Evolutionary conservation across 106 monocot species (phyloP).

Genomic region (Iris macrosiphon): DNA sequence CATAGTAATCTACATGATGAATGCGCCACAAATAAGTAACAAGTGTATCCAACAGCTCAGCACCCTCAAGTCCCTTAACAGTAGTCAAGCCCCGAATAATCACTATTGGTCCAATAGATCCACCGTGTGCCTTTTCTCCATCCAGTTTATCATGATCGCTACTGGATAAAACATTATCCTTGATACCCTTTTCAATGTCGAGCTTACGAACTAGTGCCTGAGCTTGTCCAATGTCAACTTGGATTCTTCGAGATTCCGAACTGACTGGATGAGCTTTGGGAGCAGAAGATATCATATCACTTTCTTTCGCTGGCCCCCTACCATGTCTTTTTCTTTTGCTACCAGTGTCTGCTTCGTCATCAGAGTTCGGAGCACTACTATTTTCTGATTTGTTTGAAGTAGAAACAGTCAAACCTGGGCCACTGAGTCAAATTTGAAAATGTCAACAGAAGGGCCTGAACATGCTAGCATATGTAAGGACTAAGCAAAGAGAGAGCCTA

Average conservation of each 20-base stretch:
- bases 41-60: conserved; percentile 89
- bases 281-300: conserved; percentile 44
- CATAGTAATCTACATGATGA: conserved; percentile 95
- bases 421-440: conserved; percentile 46
- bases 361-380: conserved; percentile 74
- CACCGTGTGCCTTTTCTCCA: conserved; percentile 72
- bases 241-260: conserved; percentile 66
- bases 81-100: conserved; percentile 82
- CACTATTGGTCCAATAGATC: conserved; percentile 89
- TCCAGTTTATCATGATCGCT: conserved; percentile 61
- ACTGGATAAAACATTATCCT: conserved; percentile 69
- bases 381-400: conserved; percentile 43
- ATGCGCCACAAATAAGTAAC: conserved; percentile 92
- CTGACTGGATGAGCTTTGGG: conserved; percentile 71
- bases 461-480: too few relatives aligned
- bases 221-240: conserved; percentile 70
- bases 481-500: conserved; percentile 18
- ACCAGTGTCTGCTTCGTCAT: conserved; percentile 67
- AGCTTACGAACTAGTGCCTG: conserved; percentile 75
- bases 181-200: conserved; percentile 85
- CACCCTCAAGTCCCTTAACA: conserved; percentile 94
- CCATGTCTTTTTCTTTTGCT: conserved; percentile 80
- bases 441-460: too few relatives aligned
- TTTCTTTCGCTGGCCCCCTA: conserved; percentile 53
- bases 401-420: conserved; percentile 59